Conservation (phyloP, 169 alveolate genomes). For the Plasmodium coatneyi region DNA sequence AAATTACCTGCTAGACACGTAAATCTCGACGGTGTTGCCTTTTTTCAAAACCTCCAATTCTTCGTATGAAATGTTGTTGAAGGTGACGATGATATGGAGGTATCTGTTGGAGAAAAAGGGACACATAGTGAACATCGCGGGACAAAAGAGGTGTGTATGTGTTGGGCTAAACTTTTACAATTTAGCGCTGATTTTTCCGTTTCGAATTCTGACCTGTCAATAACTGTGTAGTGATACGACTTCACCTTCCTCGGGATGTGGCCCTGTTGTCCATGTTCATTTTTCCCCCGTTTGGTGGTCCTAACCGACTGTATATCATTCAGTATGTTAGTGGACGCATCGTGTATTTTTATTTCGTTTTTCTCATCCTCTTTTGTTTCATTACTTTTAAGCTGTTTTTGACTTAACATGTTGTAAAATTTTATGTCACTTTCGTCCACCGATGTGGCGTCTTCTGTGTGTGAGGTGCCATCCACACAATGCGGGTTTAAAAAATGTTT, state of each 20-base stretch:
- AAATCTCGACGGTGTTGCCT: conserved; percentile 20
- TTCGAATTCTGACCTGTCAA: conserved; percentile 46
- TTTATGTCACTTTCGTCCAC: conserved; percentile 44
- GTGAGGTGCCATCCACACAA: conserved; percentile 5
- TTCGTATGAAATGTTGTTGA: conserved; percentile 30
- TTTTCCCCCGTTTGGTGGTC: conserved; percentile 28
- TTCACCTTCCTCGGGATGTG: conserved; percentile 55
- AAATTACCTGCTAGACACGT: conserved; percentile 54
- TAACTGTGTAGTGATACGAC: conserved; percentile 53
- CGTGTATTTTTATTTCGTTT: conserved; percentile 30
- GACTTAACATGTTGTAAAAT: conserved; percentile 42
- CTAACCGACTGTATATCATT: conserved; percentile 48
- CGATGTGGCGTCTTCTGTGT: neutral
- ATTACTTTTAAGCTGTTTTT: conserved; percentile 37
- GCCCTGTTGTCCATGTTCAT: neutral
- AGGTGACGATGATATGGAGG: conserved; percentile 60
- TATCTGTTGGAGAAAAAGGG: conserved; percentile 12
- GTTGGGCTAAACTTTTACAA: neutral
- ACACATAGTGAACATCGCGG: neutral
- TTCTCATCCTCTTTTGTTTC: conserved; percentile 7
- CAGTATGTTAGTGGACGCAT: conserved; percentile 5
- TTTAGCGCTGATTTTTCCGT: neutral
- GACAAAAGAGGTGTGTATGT: neutral
- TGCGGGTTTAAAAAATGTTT: conserved; percentile 62
- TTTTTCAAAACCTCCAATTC: conserved; percentile 52